Percentiles rank a stretch among this genome's conserved stretches.
These are phyloP conservation scores for Ogataea trehalophila DNA, from an alignment of 805 yeast genomes.

Conservation along the genomic window DNA sequence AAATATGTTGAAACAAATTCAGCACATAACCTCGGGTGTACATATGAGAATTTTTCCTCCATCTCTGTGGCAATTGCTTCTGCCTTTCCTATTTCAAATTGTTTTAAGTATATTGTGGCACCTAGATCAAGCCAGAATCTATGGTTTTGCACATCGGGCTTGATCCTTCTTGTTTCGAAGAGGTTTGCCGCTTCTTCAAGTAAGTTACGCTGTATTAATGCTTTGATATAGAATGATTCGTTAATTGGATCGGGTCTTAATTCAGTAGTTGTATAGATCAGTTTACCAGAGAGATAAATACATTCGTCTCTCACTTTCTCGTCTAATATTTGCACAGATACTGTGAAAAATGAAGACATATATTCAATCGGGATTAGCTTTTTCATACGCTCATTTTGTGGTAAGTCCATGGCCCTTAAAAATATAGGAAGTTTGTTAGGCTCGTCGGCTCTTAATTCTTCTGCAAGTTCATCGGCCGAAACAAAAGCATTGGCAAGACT, in stretches of 20 bases:
- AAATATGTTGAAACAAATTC: constrained; percentile 33
- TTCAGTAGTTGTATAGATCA: constrained; percentile 38
- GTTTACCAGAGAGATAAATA: constrained; percentile 35
- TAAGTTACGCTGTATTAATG: constrained; percentile 33
- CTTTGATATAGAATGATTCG: constrained; percentile 45
- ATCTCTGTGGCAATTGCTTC: constrained; percentile 30
- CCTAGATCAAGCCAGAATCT: constrained; percentile 54
- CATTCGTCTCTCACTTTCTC: constrained; percentile 31
- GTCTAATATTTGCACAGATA: constrained; percentile 35
- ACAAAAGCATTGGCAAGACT: constrained; percentile 19
- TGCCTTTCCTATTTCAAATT: constrained; percentile 32
- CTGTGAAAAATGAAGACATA: constrained; percentile 33
- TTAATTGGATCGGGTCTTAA: constrained; percentile 46
- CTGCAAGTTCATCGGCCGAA: constrained; percentile 16
- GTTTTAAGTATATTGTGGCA: constrained; percentile 34
- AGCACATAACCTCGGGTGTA: constrained; percentile 34
- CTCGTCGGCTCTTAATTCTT: constrained; percentile 17
- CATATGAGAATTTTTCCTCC: constrained; percentile 26
- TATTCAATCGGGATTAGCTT: constrained; percentile 31
- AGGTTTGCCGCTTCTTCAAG: constrained; percentile 34
- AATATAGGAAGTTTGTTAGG: constrained; percentile 22
- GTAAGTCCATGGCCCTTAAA: constrained; percentile 15
- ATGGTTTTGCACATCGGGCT: constrained; percentile 31
- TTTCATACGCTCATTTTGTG: constrained; percentile 14
- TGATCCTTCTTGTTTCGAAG: constrained; percentile 31